Evolutionary conservation across 805 yeast genomes (phyloP), one percentile per base, ranked within the genome.

Genomic region (Sungouiella thailandica): DNA sequence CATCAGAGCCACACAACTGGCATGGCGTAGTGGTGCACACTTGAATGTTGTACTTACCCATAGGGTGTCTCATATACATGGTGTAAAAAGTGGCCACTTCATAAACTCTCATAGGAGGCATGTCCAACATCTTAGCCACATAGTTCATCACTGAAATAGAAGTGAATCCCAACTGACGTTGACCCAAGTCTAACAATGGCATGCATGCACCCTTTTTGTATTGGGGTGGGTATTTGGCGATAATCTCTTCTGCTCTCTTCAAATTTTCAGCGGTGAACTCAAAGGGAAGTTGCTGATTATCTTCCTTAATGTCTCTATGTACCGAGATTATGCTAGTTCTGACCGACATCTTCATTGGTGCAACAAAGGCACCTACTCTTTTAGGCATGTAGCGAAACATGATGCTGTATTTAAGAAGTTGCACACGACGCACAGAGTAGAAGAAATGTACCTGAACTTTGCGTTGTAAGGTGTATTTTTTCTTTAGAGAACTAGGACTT

Each of bases 71-170:
- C 65, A 83, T 83, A 68, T 80, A 85, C 95, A 85, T 86, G 48
- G 95, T 85, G 65, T 85, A 85, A 66, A 85, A 85, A 26, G 95
- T 83, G 20, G 95, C 95, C 44, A 85, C 95, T 59, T 85, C 94
- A 60, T 85, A 85, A 19, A 85, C 95, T 64, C 95, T 76, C 95
- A 85, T 85, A 39, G 95, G 94, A 19, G 95, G 95, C 80, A 86
- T 82, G 51, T 83, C 90, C 50, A 84, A 70, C 53, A 81, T 51
- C 59, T 80, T 77, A 34, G 95, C 95, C 32, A 85, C 95, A 56
- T 86, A 82, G 67, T 85, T 84, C 95, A 85, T 85, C 43, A 84
- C 93, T 22, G 86, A 71, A 48, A 85, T 82, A 25, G 94, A 83
- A 27, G 93, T 82, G 68, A 80, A 85, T 1, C 95, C 95, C 36